These are phyloP conservation scores for Fusarium agapanthi DNA, from an alignment of 2,329 filamentous ascomycete species.

Conservation along the genomic window DNA sequence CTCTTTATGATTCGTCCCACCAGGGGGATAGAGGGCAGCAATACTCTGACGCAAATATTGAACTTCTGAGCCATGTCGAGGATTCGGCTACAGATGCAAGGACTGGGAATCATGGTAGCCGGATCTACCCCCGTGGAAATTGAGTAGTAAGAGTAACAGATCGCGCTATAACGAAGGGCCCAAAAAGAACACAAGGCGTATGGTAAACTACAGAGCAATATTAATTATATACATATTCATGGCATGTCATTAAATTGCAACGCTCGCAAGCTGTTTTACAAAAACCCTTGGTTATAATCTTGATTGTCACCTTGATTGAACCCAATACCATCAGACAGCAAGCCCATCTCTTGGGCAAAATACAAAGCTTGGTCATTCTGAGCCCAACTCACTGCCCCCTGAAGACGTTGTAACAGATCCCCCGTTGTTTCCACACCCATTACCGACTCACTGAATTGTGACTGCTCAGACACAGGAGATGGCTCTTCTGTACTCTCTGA, in stretches of 20 bases:
- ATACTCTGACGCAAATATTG: not conserved
- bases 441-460: not conserved
- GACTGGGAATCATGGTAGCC: accelerated
- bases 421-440: not conserved
- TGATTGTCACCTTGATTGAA: not conserved
- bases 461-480: not conserved
- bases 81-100: accelerated
- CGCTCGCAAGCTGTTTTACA: not conserved
- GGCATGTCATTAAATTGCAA: not conserved
- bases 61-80: not conserved
- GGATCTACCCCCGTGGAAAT: accelerated
- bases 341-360: constrained; percentile 15
- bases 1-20: not conserved
- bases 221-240: not conserved
- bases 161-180: accelerated
- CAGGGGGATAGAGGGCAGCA: not conserved
- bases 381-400: constrained; percentile 5
- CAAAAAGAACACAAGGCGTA: not conserved
- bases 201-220: not conserved
- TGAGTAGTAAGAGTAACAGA: not conserved
- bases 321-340: not conserved
- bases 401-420: not conserved
- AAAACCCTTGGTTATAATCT: not conserved
- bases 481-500: not conserved
- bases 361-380: constrained; percentile 21